Evolutionary conservation across 768 basidiomycete genomes (phyloP).

Genomic region (Neoboletus subvelutipes): DNA sequence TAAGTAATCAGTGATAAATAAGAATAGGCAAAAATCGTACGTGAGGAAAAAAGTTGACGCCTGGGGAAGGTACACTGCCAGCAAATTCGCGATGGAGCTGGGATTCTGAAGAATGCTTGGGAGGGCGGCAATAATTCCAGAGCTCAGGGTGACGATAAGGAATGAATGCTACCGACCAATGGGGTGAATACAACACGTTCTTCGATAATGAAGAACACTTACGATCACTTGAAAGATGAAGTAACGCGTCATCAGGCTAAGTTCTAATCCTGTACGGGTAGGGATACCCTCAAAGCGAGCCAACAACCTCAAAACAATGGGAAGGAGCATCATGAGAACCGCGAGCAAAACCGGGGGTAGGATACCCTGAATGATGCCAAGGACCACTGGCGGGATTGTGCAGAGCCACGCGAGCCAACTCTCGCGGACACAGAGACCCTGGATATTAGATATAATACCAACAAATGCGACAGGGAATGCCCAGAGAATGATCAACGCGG

Average conservation of each 20-base stretch:
- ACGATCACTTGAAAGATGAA: slow-evolving; percentile 93
- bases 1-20: neutral
- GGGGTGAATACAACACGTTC: neutral
- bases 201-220: slow-evolving; percentile 33
- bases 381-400: slow-evolving; percentile 55
- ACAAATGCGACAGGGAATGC: slow-evolving; percentile 85
- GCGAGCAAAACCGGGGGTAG: slow-evolving; percentile 86
- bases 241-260: slow-evolving; percentile 88
- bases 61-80: slow-evolving; percentile 77
- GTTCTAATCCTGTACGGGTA: slow-evolving; percentile 75
- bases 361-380: slow-evolving; percentile 88
- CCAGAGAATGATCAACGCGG: slow-evolving; percentile 84
- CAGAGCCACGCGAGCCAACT: slow-evolving; percentile 87
- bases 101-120: slow-evolving; percentile 65
- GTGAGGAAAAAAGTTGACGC: slow-evolving; percentile 92
- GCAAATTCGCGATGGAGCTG: slow-evolving; percentile 58
- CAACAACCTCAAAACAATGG: slow-evolving; percentile 75
- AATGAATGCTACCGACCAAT: slow-evolving; percentile 73
- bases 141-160: slow-evolving; percentile 81
- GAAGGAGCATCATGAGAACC: slow-evolving; percentile 89
- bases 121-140: slow-evolving; percentile 79
- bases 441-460: slow-evolving; percentile 81
- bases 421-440: slow-evolving; percentile 60
- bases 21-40: slow-evolving; percentile 34
- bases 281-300: slow-evolving; percentile 90